Evolutionary conservation across 805 yeast genomes (phyloP).

Genomic region (Starmera pachycereana): DNA sequence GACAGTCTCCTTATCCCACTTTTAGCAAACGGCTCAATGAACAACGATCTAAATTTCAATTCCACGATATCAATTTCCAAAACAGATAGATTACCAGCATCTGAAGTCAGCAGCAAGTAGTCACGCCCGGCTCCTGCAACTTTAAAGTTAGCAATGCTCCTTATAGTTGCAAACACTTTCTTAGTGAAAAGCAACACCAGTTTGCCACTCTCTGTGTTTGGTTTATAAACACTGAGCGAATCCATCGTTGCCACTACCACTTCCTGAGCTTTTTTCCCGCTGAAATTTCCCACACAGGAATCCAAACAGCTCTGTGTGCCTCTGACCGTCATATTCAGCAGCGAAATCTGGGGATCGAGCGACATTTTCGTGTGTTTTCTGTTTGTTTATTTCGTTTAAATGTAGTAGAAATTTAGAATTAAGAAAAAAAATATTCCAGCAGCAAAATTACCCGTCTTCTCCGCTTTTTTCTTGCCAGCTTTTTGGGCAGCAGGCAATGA

Average conservation of each 20-base stretch:
- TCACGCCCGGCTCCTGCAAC: slow-evolving; percentile 46
- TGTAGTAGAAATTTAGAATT: too few species aligned
- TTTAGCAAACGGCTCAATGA: slow-evolving; percentile 62
- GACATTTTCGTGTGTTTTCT: not conserved
- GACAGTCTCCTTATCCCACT: slow-evolving; percentile 64
- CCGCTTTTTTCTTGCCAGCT: too few species aligned
- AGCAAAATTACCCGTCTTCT: too few species aligned
- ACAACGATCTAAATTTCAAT: slow-evolving; percentile 31
- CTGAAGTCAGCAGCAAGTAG: slow-evolving; percentile 59
- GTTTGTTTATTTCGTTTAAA: not conserved
- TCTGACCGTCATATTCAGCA: slow-evolving; percentile 66
- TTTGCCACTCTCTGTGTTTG: slow-evolving; percentile 47
- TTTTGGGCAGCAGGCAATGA: not conserved
- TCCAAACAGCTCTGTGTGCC: slow-evolving; percentile 40
- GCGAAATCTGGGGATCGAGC: slow-evolving; percentile 22
- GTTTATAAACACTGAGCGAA: slow-evolving; percentile 40
- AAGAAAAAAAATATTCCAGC: too few species aligned
- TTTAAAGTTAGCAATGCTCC: slow-evolving; percentile 41
- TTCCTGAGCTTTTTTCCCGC: slow-evolving; percentile 49
- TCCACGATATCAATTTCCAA: slow-evolving; percentile 32
- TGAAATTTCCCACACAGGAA: slow-evolving; percentile 62
- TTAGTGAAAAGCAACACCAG: slow-evolving; percentile 32
- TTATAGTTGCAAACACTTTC: slow-evolving; percentile 47
- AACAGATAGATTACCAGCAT: slow-evolving; percentile 62
- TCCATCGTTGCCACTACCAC: slow-evolving; percentile 49